Evolutionary conservation across 176 grass and related monocot species (phyloP), one percentile per base, ranked within the genome.

Genomic region (Aegilops umbellulata): DNA sequence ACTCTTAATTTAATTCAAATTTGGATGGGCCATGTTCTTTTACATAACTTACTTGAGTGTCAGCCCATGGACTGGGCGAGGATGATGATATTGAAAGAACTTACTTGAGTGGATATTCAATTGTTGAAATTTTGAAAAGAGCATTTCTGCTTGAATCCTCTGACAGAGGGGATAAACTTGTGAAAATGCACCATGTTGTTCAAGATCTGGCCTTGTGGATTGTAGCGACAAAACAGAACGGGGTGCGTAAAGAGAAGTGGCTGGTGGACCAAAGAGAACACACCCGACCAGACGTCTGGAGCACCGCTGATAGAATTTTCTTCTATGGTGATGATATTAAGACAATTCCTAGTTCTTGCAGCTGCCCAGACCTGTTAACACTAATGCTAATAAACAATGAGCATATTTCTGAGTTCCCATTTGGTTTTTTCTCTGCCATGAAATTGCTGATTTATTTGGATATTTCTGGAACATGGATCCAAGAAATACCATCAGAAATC

Each of bases 1-100:
- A 0, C 55, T 58, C 0, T 3, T 19, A 0, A 14, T 16, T 16
- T 10, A 72, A 3, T 23, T 3, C 5, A 44, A 0, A 8, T 3
- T 46, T 74, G 70, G 70, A 74, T 74, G 70, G 2, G 38, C 5
- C 70, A n/a, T n/a, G n/a, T n/a, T n/a, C n/a, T n/a, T n/a, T n/a
- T n/a, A n/a, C n/a, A n/a, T n/a, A n/a, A n/a, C n/a, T n/a, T n/a
- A n/a, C n/a, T n/a, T n/a, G n/a, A n/a, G n/a, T n/a, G n/a, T n/a
- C n/a, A n/a, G n/a, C n/a, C n/a, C n/a, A 58, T 74, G 70, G 70
- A 26, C 42, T 74, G 24, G 70, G 11, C 1, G 69, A 42, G 23
- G 38, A 74, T 74, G 70, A 26, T 74, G 70, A 74, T 74, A 26
- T 74, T 20, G 47, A 17, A 15, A 23, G 3, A 44, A 46, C 6